Conservation (phyloP, 768 basidiomycete species). For the Xerocomellus chrysenteron region DNA sequence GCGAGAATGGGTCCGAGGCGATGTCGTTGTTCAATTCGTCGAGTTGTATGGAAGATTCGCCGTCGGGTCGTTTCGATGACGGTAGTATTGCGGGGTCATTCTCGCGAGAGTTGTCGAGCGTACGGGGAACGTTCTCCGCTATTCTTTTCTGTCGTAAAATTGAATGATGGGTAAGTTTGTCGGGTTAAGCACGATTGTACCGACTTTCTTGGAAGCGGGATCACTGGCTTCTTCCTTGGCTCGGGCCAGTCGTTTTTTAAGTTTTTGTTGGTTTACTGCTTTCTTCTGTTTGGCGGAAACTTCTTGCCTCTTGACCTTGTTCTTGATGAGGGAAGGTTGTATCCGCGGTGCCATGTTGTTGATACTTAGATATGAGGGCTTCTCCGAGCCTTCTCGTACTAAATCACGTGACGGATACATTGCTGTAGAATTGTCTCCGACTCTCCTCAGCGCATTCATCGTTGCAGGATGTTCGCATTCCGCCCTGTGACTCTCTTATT, state of each 20-base stretch:
- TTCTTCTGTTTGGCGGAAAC: conserved; percentile 70
- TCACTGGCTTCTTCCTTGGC: conserved; percentile 77
- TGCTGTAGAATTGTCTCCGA: not conserved
- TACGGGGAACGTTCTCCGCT: conserved; percentile 82
- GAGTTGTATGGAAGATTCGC: conserved; percentile 38
- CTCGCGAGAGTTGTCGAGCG: conserved; percentile 91
- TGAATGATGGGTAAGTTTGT: not conserved
- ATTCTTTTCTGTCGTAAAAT: conserved; percentile 67
- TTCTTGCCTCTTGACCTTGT: conserved; percentile 87
- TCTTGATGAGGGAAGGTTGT: conserved; percentile 71
- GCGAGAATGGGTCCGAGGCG: conserved; percentile 72
- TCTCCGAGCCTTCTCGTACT: not conserved
- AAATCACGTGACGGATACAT: conserved; percentile 19
- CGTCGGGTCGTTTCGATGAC: conserved; percentile 29
- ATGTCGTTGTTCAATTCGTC: conserved; percentile 69
- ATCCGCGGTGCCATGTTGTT: conserved; percentile 56
- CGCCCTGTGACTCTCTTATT: conserved; percentile 29
- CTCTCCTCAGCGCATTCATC: not conserved
- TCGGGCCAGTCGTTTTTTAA: conserved; percentile 73
- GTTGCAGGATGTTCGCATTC: conserved; percentile 26
- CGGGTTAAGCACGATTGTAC: conserved; percentile 17
- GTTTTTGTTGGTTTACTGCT: conserved; percentile 75
- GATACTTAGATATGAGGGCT: not conserved
- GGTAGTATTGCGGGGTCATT: conserved; percentile 55
- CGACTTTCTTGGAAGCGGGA: conserved; percentile 75